These are phyloP conservation scores for Blastobotrys terrestris DNA, from an alignment of 805 yeast genomes.

Conservation along the genomic window DNA sequence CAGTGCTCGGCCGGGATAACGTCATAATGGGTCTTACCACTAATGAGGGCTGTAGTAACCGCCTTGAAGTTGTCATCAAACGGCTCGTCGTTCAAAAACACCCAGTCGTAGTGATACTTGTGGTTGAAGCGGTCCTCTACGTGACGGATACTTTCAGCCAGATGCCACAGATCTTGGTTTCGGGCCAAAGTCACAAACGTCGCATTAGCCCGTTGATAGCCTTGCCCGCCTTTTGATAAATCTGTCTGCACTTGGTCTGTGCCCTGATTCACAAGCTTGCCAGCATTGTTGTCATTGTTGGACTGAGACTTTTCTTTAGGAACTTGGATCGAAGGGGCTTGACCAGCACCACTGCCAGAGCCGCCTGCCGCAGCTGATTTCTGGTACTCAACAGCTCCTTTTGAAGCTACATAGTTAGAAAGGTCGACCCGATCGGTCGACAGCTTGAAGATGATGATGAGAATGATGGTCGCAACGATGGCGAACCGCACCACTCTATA, in stretches of 20 bases:
- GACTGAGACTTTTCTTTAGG: slow-evolving; percentile 3
- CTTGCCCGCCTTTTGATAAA: slow-evolving; percentile 10
- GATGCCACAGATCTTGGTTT: slow-evolving; percentile 54
- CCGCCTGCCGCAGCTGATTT: slow-evolving; percentile 1
- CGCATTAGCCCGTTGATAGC: slow-evolving; percentile 33
- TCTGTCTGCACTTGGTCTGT: slow-evolving; percentile 5
- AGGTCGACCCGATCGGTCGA: slow-evolving; percentile 23
- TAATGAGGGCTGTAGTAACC: slow-evolving; percentile 45
- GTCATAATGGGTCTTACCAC: slow-evolving; percentile 70
- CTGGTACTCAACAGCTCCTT: slow-evolving; percentile 12
- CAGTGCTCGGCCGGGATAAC: slow-evolving; percentile 71
- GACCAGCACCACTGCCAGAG: not conserved
- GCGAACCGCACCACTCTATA: slow-evolving; percentile 31
- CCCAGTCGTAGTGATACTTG: slow-evolving; percentile 82
- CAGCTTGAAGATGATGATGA: slow-evolving; percentile 30
- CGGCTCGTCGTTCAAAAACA: slow-evolving; percentile 75
- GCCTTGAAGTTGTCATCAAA: slow-evolving; percentile 66
- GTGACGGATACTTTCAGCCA: slow-evolving; percentile 55
- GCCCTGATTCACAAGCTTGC: slow-evolving; percentile 6
- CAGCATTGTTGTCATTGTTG: slow-evolving; percentile 4
- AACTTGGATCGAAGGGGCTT: slow-evolving; percentile 2
- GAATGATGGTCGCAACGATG: slow-evolving; percentile 28
- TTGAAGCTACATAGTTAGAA: slow-evolving; percentile 18
- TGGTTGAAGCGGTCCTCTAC: slow-evolving; percentile 78
- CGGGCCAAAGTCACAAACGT: slow-evolving; percentile 57